Base-by-base conservation (phyloP, 805 yeast species). In the Zygotorulaspora chibaensis region DNA sequence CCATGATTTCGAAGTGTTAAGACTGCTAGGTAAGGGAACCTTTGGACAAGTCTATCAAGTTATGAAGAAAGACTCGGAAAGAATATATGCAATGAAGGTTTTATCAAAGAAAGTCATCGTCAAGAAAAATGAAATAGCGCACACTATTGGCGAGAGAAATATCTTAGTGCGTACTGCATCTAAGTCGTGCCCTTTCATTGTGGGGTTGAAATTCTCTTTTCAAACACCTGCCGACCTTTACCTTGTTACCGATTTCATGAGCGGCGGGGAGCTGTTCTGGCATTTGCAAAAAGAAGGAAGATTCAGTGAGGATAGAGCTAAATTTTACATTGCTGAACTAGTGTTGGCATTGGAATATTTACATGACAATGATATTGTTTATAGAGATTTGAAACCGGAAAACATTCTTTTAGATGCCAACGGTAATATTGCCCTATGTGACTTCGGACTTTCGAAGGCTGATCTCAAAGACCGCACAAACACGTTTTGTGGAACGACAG, bases 1-100 rank as follows among this genome's bases (percentile, higher is more conserved):
- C 4, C 84, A 83, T 42, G 98, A 93, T 68, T 93, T 93, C 67
- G 96, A 90, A 65, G 88, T 91, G 13, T 77, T 93, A 57, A 76
- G 96, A 60, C 73, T 91, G 43, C 73, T 91, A 50, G 99, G 99
- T 50, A 89, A 88, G 63, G 99, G 99, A 44, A 93, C 98, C 1
- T 91, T 91, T 73, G 99, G 99, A 27, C 96, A 88, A 70, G 99
- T 91, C 30, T 93, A 84, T 68, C 99, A 93, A 71, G 99, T 93
- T 36, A 81, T 84, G 52, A 93, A 91, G 75, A 77, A 76, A 55
- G 98, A 93, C 63, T 88, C 95, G 7, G 79, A 80, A 48, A 79
- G 97, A 58, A 84, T 93, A 47, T 93, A 93, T 65, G 99, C 99
- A 34, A 93, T 93, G 99, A 93, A 93, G 69, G 95, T 91, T 25